Evolutionary conservation across 2,329 filamentous ascomycete species (phyloP), one percentile per base, ranked within the genome.

Genomic region (Phialemoniopsis sp.): DNA sequence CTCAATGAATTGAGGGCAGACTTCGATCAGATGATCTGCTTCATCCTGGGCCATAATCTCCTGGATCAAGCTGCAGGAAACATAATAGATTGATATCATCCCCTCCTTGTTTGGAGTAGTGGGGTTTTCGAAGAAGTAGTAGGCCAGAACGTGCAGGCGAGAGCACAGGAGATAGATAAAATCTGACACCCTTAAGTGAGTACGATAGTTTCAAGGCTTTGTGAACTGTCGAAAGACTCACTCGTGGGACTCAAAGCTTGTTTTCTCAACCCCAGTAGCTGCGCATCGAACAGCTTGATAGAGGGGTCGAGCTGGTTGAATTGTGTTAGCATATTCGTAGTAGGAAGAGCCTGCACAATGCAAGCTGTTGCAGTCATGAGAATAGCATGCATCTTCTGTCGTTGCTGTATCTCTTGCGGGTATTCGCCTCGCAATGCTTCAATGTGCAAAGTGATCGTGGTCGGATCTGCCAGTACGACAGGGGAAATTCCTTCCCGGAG

Each of bases 121-220:
- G 18, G 70, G 64, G 21, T 64, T 61, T 47, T 70, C 70, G 58
- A 76, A 75, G 51, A 76, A 74, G 3, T 70, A 68, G 40, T 66
- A 69, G 12, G 75, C 59, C 28, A 70, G 67, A 7, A 75, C 62
- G 46, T 76, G 72, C 1, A 76, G 50, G 17, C 59, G 60, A 13
- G 70, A 68, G 6, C 69, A 67, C 39, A 65, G 62, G 36, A 73
- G 63, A 46, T 74, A 67, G 3, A 75, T n/a, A 3, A 15, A 26
- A 33, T 37, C 42, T 44, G 13, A 8, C 4, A n/a, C 13, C 13
- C 7, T 19, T 29, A 16, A 36, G 34, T 10, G n/a, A n/a, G n/a
- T n/a, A n/a, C 14, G 12, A 15, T 28, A 29, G 8, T 9, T 14
- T 7, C 5, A 21, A 12, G 26, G 28, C 13, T 13, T n/a, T 14